Evolutionary conservation across 2,329 filamentous ascomycete species (phyloP).

Genomic region (Aspergillus chevalieri): DNA sequence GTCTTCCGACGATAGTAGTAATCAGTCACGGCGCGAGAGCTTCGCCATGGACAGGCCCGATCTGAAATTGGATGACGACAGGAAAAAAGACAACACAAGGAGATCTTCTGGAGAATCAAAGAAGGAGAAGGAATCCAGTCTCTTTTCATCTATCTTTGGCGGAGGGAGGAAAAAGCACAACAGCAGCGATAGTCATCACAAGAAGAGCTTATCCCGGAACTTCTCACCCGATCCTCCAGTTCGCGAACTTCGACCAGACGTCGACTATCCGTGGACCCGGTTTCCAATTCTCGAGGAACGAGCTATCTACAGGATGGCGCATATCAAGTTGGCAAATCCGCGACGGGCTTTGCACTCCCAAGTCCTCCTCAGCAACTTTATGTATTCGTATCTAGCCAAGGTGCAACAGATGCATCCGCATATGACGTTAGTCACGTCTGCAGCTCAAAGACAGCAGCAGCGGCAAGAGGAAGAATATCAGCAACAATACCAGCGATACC

Average conservation of each 20-base stretch:
- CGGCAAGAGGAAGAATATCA: conserved; percentile 38
- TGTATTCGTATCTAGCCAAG: conserved; percentile 98
- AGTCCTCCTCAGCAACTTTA: conserved; percentile 95
- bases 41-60: conserved; percentile 77
- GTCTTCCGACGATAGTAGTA: conserved; percentile 76
- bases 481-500: conserved; percentile 43
- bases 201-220: conserved; percentile 67
- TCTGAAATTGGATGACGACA: conserved; percentile 60
- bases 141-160: conserved; percentile 92
- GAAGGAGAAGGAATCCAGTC: conserved; percentile 78
- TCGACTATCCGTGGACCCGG: conserved; percentile 93
- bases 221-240: conserved; percentile 75
- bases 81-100: conserved; percentile 70
- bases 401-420: conserved; percentile 98
- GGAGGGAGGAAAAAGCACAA: conserved; percentile 79
- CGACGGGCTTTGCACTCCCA: conserved; percentile 87
- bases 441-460: conserved; percentile 56
- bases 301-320: conserved; percentile 96
- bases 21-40: conserved; percentile 63
- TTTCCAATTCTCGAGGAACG: conserved; percentile 94
- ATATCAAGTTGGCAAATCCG: conserved; percentile 98
- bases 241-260: conserved; percentile 70
- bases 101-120: conserved; percentile 63
- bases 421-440: conserved; percentile 78
- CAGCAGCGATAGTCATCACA: conserved; percentile 66